Evolutionary conservation across 2,329 filamentous ascomycete genomes (phyloP), one percentile per base, ranked within the genome.

Genomic region (Aspergillus fijiensis): DNA sequence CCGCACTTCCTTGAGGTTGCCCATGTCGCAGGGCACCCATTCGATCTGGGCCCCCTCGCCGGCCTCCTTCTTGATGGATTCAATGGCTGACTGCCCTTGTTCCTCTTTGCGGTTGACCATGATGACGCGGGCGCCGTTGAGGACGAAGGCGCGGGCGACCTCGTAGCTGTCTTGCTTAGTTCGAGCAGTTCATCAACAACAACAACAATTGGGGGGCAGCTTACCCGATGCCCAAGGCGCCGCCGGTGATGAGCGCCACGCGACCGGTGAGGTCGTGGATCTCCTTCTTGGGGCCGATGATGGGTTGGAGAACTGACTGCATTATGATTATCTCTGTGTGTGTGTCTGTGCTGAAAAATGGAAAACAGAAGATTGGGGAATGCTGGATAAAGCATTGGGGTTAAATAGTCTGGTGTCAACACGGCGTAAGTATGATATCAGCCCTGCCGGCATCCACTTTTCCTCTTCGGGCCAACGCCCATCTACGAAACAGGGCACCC

Each of bases 21-120:
- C 78, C 60, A 81, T 57, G 60, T 81, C 78, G 55, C 79, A 81
- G 21, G 70, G 68, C 49, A 72, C 65, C 77, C 79, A 81, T 45
- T 79, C 74, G 27, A 81, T 67, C 4, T 76, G 53, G 0, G 75
- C 72, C 2, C 69, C 62, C 2, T 31, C n/a, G 29, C 63, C 61
- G 19, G 64, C 60, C 47, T 75, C 68, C 33, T 70, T 59, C 25
- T 72, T 73, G 61, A 74, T 70, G n/a, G 65, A 65, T 52, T 74
- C 67, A 31, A 76, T 69, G n/a, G 77, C 72, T 11, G 69, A 61
- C 2, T 57, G 51, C 10, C 62, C 58, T 55, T 63, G 61, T 42
- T 61, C 45, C 59, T 66, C 52, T 51, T 64, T 54, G 39, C 59
- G 14, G 57, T 59, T 60, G 48, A 57, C 23, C 58, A 62, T 57